Base-by-base conservation (phyloP, 192 early-diverging fungal genomes). In the Coemansia furcata region DNA sequence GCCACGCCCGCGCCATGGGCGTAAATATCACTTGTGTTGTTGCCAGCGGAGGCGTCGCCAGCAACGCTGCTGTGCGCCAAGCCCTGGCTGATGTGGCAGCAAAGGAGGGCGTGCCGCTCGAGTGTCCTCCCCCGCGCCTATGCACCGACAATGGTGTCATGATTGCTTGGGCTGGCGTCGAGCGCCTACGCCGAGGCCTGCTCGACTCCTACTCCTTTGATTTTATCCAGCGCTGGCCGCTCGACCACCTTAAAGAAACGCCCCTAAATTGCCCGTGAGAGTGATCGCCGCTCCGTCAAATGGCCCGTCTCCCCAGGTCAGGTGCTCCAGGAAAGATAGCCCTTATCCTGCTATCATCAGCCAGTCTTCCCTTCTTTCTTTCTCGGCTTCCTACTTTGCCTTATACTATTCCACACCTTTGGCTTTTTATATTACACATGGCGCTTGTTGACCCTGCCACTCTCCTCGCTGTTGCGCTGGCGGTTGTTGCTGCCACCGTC, bases 121-220 rank as follows among this genome's bases (percentile, higher is more conserved):
- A 88, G 35, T 91, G 87, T 55, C 92, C 92, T 37, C 89, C 90
- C n/a, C 90, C 92, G 12, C 73, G 85, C 6, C 73, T 91, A 60
- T 93, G 92, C 67, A 89, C 92, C 4, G 92, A 93, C 71, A 93
- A 93, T 75, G 92, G 89, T 37, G 90, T 89, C 30, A 93, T 93
- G 92, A 86, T 93, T 76, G 92, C 92, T 3, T 93, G 92, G 92
- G 83, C 90, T 7, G 92, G 92, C n/a, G 29, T 92, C 8, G 92
- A 93, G 73, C 78, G 92, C 19, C 84, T 87, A 62, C 80, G 83
- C 55, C 65, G 64, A 19, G 88, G 90, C 3, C 80, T 91, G 65
- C 68, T 90, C 1, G 90, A 91, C 71, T 74, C 84, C 36, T 93
- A 91, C 79, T 84, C 83, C 37, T 88, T 93, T 39, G 87, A 87